Percentiles rank a stretch among this genome's conserved stretches.
These are phyloP conservation scores for Xylariaceae sp. DNA, from an alignment of 2,329 filamentous ascomycete species.

Conservation along the genomic window DNA sequence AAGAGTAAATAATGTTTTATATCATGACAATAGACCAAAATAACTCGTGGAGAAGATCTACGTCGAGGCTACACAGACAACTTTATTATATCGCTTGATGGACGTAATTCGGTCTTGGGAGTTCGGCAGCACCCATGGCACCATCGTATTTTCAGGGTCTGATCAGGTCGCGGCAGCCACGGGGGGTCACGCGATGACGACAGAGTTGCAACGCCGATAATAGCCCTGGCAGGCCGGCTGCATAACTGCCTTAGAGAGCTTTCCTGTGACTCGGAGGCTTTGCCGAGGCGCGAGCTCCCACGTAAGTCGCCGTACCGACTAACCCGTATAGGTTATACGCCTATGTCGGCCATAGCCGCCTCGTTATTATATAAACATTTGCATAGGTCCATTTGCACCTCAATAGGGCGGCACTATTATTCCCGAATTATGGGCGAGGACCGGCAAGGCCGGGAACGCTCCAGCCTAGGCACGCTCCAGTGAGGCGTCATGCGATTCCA, in stretches of 20 bases:
- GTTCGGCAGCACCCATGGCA: neutral
- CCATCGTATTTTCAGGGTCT: neutral
- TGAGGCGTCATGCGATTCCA: neutral
- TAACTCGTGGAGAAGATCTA: neutral
- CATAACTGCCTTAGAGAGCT: too few species aligned
- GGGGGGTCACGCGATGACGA: slow-evolving; percentile 23
- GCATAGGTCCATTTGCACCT: too few species aligned
- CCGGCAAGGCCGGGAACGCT: neutral
- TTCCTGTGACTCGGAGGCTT: slow-evolving; percentile 3
- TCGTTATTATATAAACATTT: too few species aligned
- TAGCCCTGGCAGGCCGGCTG: slow-evolving; percentile 7
- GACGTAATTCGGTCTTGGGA: neutral
- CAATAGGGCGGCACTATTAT: slow-evolving; percentile 1
- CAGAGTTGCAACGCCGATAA: slow-evolving; percentile 22
- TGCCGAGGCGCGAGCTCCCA: slow-evolving; percentile 7
- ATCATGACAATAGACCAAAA: neutral
- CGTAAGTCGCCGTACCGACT: slow-evolving; percentile 6
- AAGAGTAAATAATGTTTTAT: neutral
- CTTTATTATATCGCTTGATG: neutral
- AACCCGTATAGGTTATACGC: neutral
- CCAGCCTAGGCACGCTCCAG: neutral
- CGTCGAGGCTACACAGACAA: neutral
- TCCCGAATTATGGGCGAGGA: slow-evolving; percentile 24
- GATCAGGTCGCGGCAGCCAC: slow-evolving; percentile 1
- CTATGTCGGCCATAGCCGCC: neutral